phyloP scores from a whole-genome alignment of 2,329 filamentous ascomycete genomes.

The Monosporascus sp. region DNA sequence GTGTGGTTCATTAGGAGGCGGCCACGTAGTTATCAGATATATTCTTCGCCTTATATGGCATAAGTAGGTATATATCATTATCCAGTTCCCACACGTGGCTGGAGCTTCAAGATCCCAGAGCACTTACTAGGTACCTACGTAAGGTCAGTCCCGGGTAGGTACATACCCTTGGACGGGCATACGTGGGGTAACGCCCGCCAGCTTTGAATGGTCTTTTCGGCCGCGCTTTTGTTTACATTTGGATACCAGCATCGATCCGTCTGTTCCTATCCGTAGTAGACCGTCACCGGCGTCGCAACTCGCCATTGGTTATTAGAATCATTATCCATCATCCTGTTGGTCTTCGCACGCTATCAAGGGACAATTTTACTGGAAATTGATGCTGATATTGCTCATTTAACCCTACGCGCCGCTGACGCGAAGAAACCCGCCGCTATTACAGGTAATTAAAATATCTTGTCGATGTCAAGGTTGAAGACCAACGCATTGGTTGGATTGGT shows the following conservation, averaged over 20 bases:
- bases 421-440: neutral
- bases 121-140: no score
- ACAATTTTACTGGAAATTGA: neutral
- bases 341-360: neutral
- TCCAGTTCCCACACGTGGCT: no score
- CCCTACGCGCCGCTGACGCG: neutral
- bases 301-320: neutral
- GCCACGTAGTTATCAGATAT: no score
- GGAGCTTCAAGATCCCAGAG: no score
- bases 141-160: no score
- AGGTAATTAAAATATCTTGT: neutral
- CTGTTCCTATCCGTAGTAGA: neutral
- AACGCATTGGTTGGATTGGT: slow-evolving; percentile 15
- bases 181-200: no score
- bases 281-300: neutral
- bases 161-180: no score
- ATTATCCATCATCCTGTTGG: neutral
- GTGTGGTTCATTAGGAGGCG: no score
- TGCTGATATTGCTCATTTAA: neutral
- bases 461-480: slow-evolving; percentile 15
- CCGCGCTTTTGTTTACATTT: no score
- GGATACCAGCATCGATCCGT: neutral
- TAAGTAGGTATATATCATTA: no score
- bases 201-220: neutral
- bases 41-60: no score